Evolutionary conservation across 371 early-diverging fungal species (phyloP).

Genomic region (Circinella minor): DNA sequence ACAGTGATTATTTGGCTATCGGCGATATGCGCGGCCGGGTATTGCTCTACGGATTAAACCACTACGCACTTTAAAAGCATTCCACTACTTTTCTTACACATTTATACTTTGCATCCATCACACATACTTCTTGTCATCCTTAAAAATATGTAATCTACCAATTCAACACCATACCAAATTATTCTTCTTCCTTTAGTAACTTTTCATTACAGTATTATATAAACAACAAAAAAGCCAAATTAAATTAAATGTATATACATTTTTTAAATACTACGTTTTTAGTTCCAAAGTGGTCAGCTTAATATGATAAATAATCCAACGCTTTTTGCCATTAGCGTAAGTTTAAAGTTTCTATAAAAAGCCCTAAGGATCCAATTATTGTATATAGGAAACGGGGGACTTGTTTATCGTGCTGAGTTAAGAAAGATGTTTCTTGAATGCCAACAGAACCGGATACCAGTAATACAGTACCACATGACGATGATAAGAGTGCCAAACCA

Average conservation of each 20-base stretch:
- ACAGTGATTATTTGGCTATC: conserved; percentile 86
- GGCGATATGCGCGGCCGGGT: conserved; percentile 90
- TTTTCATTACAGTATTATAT: too few relatives aligned
- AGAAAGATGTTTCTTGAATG: conserved; percentile 14
- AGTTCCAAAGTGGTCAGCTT: not conserved
- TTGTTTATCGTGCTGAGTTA: conserved; percentile 43
- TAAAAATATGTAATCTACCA: too few relatives aligned
- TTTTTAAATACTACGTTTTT: not conserved
- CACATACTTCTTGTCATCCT: not conserved
- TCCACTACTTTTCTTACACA: not conserved
- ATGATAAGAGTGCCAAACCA: conserved; percentile 38
- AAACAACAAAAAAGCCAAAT: not conserved
- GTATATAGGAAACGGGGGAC: conserved; percentile 56
- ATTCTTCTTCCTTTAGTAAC: not conserved
- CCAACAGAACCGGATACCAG: conserved; percentile 46
- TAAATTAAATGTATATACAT: not conserved
- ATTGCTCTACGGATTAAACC: conserved; percentile 79
- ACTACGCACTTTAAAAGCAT: conserved; percentile 54
- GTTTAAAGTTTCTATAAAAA: conserved; percentile 38
- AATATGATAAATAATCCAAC: conserved; percentile 10
- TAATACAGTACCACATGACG: conserved; percentile 45
- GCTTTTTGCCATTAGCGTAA: conserved; percentile 13
- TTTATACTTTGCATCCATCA: not conserved
- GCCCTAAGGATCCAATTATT: conserved; percentile 49
- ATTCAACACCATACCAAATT: not conserved